Evolutionary conservation across 495 filamentous ascomycete genomes (phyloP).

Genomic region (Platismatia glauca): DNA sequence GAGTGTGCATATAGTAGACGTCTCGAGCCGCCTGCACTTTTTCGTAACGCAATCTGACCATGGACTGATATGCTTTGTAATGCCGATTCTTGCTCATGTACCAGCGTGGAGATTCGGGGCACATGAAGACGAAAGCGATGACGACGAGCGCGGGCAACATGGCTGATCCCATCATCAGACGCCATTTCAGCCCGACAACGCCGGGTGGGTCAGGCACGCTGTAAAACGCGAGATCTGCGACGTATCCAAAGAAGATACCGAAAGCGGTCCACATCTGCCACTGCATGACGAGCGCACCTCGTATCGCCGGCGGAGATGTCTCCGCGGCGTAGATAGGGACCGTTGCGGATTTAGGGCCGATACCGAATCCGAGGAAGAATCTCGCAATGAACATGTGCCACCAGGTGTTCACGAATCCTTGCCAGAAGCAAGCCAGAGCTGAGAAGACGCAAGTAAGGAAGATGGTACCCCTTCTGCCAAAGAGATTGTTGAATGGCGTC

Average conservation of each 20-base stretch:
- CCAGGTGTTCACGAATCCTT: slow-evolving; percentile 67
- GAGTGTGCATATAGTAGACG: slow-evolving; percentile 69
- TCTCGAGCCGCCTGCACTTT: slow-evolving; percentile 75
- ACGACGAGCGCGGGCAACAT: slow-evolving; percentile 66
- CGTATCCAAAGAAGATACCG: slow-evolving; percentile 59
- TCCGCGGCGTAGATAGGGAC: slow-evolving; percentile 76
- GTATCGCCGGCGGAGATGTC: slow-evolving; percentile 58
- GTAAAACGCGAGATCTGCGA: slow-evolving; percentile 64
- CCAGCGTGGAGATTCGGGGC: slow-evolving; percentile 72
- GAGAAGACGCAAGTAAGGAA: slow-evolving; percentile 65
- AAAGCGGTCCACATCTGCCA: slow-evolving; percentile 89
- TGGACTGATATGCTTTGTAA: slow-evolving; percentile 54
- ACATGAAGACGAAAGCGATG: slow-evolving; percentile 58
- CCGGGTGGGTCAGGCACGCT: slow-evolving; percentile 32
- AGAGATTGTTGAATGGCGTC: slow-evolving; percentile 65
- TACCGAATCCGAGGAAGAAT: slow-evolving; percentile 64
- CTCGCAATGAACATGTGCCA: slow-evolving; percentile 65
- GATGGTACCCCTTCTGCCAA: slow-evolving; percentile 77
- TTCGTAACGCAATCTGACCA: slow-evolving; percentile 56
- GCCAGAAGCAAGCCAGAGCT: slow-evolving; percentile 65
- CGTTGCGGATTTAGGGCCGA: slow-evolving; percentile 73
- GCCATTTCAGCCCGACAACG: slow-evolving; percentile 63
- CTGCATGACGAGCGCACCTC: slow-evolving; percentile 69
- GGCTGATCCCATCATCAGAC: slow-evolving; percentile 75
- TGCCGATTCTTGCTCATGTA: slow-evolving; percentile 64